Base-by-base conservation (phyloP, 2,329 filamentous ascomycete genomes). In the Scytalidium sp. region DNA sequence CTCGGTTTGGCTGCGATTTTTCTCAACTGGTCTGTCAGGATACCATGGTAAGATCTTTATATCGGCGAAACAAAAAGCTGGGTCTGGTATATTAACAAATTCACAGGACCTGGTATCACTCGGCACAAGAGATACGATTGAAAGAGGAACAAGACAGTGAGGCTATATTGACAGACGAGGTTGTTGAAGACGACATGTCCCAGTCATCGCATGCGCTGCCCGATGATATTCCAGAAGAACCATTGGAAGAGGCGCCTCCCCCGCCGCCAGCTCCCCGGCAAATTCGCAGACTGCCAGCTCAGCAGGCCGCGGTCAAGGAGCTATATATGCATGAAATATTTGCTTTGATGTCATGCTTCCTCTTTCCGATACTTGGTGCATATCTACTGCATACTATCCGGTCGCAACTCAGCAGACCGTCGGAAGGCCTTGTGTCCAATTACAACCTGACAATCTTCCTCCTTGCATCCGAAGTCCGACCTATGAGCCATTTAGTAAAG, bases 371-470 rank as follows among this genome's bases (percentile, higher is more conserved):
- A 0, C 64, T 90, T 3, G 88, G 89, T n/a, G 88, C 92, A 22
- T 94, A 87, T 69, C 73, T 97, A 36, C 75, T 97, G 10, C 92
- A 97, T 64, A 74, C 82, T 19, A 88, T 97, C 51, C 83, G 93
- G 45, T 80, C 79, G 8, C 90, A 93, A 60, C 80, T 97, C 17
- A 92, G 88, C 20, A 79, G 88, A 2, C 89, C 88, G 0, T 91
- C 90, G 0, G 91, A 95, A 65, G 89, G 89, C 1, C 75, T 97
- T 10, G 86, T 97, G 6, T 96, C 90, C 3, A 89, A 96, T 67
- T 95, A 93, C 70, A 97, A 97, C 67, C 76, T 97, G 48, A 91
- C 87, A 11, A 89, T 97, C 46, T 97, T 97, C 67, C 75, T 96
- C 2, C 78, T 96, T 17, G 89, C 88, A 1, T 88, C 93, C 3